A percentile compares a stretch with the other conserved stretches of the same genome.
phyloP scores from a whole-genome alignment of 306 rosid genomes.

The Acacia confusa region DNA sequence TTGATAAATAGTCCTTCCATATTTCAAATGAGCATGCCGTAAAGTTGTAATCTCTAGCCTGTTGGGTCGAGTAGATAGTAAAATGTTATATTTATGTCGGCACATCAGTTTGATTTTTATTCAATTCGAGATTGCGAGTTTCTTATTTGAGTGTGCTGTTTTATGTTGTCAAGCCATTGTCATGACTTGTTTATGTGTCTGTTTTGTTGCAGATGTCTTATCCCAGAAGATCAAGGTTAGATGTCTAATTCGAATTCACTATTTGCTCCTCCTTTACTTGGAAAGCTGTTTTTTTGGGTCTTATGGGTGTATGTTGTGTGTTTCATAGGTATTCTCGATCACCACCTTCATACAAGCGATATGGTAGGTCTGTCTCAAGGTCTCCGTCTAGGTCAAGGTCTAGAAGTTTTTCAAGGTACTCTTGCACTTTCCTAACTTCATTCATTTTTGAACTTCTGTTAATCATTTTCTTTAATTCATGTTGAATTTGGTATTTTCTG shows the following conservation, averaged over 20 bases:
- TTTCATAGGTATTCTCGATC: slow-evolving; percentile 64
- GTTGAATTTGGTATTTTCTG: slow-evolving; percentile 15
- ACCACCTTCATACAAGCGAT: slow-evolving; percentile 47
- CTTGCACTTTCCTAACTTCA: not conserved
- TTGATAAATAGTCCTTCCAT: not conserved
- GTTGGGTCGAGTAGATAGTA: not conserved
- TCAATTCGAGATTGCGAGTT: not conserved
- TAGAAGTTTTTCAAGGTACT: slow-evolving; percentile 67
- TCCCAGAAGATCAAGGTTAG: slow-evolving; percentile 79
- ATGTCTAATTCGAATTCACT: not conserved
- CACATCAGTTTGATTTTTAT: not conserved
- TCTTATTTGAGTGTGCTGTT: not conserved
- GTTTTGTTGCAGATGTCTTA: slow-evolving; percentile 68
- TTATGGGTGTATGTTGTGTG: not conserved
- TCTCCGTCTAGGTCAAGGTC: slow-evolving; percentile 66
- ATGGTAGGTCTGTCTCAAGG: slow-evolving; percentile 61
- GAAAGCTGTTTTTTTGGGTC: not conserved
- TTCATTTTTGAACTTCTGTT: not conserved
- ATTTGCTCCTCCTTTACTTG: not conserved
- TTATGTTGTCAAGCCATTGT: not conserved
- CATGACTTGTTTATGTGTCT: not conserved
- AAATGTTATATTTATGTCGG: not conserved
- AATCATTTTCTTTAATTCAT: not conserved
- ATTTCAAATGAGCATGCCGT: not conserved
- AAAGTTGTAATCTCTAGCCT: not conserved